Evolutionary conservation across 345 rosid species (phyloP), one percentile per base, ranked within the genome.

Genomic region (Odontarrhena argentea): DNA sequence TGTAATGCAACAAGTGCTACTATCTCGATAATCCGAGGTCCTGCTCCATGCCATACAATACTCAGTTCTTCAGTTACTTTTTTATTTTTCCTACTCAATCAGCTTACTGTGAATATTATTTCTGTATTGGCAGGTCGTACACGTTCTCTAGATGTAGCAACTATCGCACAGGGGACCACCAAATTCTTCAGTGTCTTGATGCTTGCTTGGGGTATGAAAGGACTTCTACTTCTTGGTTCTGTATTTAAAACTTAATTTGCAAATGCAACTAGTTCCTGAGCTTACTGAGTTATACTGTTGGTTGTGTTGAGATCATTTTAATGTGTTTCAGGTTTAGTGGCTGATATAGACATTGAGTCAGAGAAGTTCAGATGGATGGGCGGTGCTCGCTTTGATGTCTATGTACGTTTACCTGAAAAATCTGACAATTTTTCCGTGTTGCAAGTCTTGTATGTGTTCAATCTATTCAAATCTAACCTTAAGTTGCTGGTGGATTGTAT

Each of bases 361-460:
- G 97, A 94, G 68, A 88, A 82, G 70, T 91, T 84, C 68, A 85
- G 99, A 68, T 88, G 99, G 96, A 84, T 94, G 97, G 99, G 99
- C 41, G 80, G 93, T 78, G 79, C 85, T 66, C 95, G 96, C 40
- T 26, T 88, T 51, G 97, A 88, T 66, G 76, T 94, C 68, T 88
- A 91, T 73, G 99, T 94, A 88, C 28, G 95, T 77, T 61, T 60
- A 37, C 32, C 26, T 60, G 41, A 38, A 35, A 38, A 38, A 7
- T 25, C 47, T 51, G 70, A 41, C 26, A 22, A 9, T 5, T 24
- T 47, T 71, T 28, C 6, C 28, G 11, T 34, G 28, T 3, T 71
- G 43, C 7, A 35, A 37, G 18, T 71, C 42, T 30, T 63, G 28
- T 63, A 34, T 55, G 42, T 6, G 43, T 54, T 48, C 28, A 26